Percentiles rank a stretch among this genome's conserved stretches.
Conservation (phyloP, 768 basidiomycete species). For the Tylopilus vinaceipallidus region DNA sequence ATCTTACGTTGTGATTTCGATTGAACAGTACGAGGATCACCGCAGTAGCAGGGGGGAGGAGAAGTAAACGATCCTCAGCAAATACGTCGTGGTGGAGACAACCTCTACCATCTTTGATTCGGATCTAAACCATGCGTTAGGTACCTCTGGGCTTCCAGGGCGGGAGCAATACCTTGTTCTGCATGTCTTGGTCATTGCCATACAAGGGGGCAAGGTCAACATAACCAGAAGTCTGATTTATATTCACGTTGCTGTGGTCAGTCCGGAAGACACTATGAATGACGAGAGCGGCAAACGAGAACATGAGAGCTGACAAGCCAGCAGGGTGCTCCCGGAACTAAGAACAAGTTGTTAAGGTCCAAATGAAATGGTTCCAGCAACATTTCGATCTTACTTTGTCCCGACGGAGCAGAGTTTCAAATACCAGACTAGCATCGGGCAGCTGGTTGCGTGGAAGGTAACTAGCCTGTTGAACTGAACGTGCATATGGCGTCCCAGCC, state of each 20-base stretch:
- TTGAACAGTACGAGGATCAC: constrained; percentile 82
- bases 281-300: constrained; percentile 78
- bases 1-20: constrained; percentile 81
- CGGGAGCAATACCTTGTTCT: constrained; percentile 49
- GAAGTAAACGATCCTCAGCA: constrained; percentile 72
- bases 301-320: constrained; percentile 78
- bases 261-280: constrained; percentile 90
- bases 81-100: constrained; percentile 68
- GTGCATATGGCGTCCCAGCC: constrained; percentile 77
- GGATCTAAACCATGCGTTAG: constrained; percentile 16
- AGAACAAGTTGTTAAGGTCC: not conserved
- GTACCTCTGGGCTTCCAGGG: not conserved
- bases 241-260: constrained; percentile 56
- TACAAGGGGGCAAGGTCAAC: constrained; percentile 84
- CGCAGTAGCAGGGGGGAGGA: constrained; percentile 77
- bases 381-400: constrained; percentile 49
- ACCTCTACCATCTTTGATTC: constrained; percentile 60
- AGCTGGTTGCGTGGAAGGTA: constrained; percentile 65
- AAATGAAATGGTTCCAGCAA: too few species aligned
- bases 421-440: constrained; percentile 78
- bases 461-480: constrained; percentile 72
- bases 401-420: constrained; percentile 74
- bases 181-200: constrained; percentile 63
- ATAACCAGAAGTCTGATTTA: constrained; percentile 86
- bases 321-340: constrained; percentile 77